These are phyloP conservation scores for Golubevia pallescens DNA, from an alignment of 1,284 basidiomycete species.

Conservation along the genomic window DNA sequence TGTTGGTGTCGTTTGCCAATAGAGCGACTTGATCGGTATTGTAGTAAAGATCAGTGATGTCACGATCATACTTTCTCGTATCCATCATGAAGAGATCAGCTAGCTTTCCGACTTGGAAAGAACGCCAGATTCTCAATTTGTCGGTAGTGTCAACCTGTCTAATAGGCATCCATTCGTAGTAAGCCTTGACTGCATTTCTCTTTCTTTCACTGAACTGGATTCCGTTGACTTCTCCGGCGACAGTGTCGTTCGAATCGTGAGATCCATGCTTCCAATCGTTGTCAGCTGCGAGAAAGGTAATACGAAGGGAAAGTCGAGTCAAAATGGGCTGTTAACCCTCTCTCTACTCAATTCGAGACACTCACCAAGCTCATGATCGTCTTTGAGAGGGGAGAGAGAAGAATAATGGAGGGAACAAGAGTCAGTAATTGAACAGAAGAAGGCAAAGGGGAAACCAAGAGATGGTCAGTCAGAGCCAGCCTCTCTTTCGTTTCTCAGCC, in stretches of 20 bases:
- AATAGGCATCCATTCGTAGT: constrained; percentile 52
- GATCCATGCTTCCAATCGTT: constrained; percentile 39
- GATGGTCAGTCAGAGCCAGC: too few species aligned
- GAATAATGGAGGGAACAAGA: too few species aligned
- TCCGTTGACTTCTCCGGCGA: constrained; percentile 25
- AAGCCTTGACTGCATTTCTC: constrained; percentile 35
- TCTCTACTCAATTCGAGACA: neutral
- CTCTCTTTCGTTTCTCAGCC: too few species aligned
- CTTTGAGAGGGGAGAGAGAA: too few species aligned
- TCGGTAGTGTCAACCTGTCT: constrained; percentile 42
- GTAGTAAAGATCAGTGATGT: constrained; percentile 73
- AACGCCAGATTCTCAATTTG: constrained; percentile 37
- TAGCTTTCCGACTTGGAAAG: neutral
- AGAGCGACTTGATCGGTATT: constrained; percentile 66
- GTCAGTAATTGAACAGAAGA: too few species aligned
- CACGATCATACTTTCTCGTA: constrained; percentile 64
- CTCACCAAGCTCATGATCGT: constrained; percentile 44
- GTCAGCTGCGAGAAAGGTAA: constrained; percentile 17
- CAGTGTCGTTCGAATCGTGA: constrained; percentile 39
- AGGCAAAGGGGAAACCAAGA: too few species aligned
- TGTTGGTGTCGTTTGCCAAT: constrained; percentile 33
- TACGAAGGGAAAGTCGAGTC: neutral
- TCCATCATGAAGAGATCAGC: constrained; percentile 14
- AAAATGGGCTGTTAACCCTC: neutral
- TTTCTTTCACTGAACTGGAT: constrained; percentile 43